Base-by-base conservation (phyloP, 2,329 filamentous ascomycete genomes). In the Epichloe uncinata region DNA sequence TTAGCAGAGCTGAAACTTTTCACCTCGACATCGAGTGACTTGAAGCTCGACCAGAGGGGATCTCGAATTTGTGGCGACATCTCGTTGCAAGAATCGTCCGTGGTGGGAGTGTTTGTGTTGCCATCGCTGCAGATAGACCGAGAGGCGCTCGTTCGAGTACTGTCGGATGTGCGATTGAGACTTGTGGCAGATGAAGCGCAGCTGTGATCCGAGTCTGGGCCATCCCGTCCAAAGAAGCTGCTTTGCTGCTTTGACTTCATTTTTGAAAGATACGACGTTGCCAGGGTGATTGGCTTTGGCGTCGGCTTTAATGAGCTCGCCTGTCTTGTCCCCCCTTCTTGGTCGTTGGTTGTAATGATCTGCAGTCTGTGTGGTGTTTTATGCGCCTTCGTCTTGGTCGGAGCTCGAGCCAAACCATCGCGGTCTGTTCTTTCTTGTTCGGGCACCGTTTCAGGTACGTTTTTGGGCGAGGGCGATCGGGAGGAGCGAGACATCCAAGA, bases 1-100 rank as follows among this genome's bases (percentile, higher is more conserved):
- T 89, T 94, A 13, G 79, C 20, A 51, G 79, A 73, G 54, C 82
- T 77, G 58, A 95, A 94, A 54, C 66, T 72, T 66, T 59, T 63
- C 34, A 63, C 61, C 35, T 70, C 68, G n/a, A 69, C 60, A 43
- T 81, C 77, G 20, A 81, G 65, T 12, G 69, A 69, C 54, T 73
- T 75, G 62, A 81, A 81, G 3, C 68, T 66, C 5, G 71, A 70
- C 74, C 74, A 79, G 20, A 80, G 65, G 8, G 75, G 69, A 58
- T 81, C 78, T 50, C 72, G 70, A 37, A 67, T 63, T 37, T 64
- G 58, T 49, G 64, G 60, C 13, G 69, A 61, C 67, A 71, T 71
- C 44, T 73, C 70, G 54, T 65, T 63, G 44, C 64, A 69, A n/a
- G 70, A 74, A 41, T 73, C 72, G 53, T 72, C 69, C 5, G 70